These are phyloP conservation scores for Arachis hypogaea DNA, from an alignment of 306 rosid species.

Conservation along the genomic window DNA sequence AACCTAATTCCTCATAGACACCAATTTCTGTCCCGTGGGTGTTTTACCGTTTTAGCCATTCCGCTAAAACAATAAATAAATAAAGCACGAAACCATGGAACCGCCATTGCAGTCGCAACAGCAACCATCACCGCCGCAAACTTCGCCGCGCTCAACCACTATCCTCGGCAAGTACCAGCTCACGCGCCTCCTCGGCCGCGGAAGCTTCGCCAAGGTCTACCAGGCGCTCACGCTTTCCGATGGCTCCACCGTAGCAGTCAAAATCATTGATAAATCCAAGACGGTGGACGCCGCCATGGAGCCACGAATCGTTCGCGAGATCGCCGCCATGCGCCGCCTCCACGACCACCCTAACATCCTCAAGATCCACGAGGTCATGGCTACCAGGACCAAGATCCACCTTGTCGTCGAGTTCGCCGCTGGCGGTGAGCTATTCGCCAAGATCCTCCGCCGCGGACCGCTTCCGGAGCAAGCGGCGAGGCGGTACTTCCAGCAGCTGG, in stretches of 20 bases:
- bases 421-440: slow-evolving; percentile 70
- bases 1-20: background rate
- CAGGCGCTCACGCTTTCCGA: slow-evolving; percentile 59
- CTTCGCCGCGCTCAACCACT: background rate
- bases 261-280: slow-evolving; percentile 72
- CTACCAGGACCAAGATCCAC: slow-evolving; percentile 80
- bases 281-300: slow-evolving; percentile 62
- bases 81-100: slow-evolving; percentile 47
- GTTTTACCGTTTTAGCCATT: background rate
- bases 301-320: slow-evolving; percentile 69
- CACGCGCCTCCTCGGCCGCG: slow-evolving; percentile 66
- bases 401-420: slow-evolving; percentile 78
- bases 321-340: slow-evolving; percentile 81
- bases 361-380: slow-evolving; percentile 76
- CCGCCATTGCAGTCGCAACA: slow-evolving; percentile 45
- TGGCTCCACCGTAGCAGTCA: slow-evolving; percentile 62
- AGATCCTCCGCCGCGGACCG: slow-evolving; percentile 49
- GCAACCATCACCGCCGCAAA: slow-evolving; percentile 7
- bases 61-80: background rate
- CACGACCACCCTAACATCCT: slow-evolving; percentile 78
- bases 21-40: background rate
- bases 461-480: slow-evolving; percentile 57
- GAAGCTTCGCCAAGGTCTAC: slow-evolving; percentile 85
- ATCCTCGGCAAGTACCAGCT: slow-evolving; percentile 73
- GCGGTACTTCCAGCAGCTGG: slow-evolving; percentile 71